phyloP scores from a whole-genome alignment of 371 early-diverging fungal species.

The Zychaea mexicana region DNA sequence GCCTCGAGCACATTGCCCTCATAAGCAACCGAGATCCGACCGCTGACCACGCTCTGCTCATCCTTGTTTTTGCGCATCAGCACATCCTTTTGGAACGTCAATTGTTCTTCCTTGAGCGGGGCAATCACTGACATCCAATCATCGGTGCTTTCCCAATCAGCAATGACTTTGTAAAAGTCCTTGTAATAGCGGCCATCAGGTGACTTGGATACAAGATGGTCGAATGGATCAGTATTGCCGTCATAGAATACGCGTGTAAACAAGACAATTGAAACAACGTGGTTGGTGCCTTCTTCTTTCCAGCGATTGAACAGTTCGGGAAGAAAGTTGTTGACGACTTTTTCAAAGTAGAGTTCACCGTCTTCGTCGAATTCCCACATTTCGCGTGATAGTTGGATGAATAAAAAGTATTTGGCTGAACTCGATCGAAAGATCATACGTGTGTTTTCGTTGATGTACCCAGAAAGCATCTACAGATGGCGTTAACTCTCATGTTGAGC shows the following conservation, averaged over 20 bases:
- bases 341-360: conserved; percentile 91
- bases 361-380: conserved; percentile 98
- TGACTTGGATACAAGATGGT: conserved; percentile 45
- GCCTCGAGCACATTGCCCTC: conserved; percentile 96
- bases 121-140: conserved; percentile 86
- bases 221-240: conserved; percentile 45
- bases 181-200: conserved; percentile 71
- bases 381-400: conserved; percentile 94
- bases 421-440: conserved; percentile 92
- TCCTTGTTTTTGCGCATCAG: conserved; percentile 57
- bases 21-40: conserved; percentile 73
- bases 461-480: conserved; percentile 46
- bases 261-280: conserved; percentile 93
- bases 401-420: conserved; percentile 90
- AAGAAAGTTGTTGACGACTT: conserved; percentile 86
- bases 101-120: conserved; percentile 80
- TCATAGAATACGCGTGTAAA: conserved; percentile 89
- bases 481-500: too few species aligned
- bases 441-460: conserved; percentile 79
- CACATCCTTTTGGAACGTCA: conserved; percentile 79
- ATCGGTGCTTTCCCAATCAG: conserved; percentile 88
- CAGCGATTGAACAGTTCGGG: conserved; percentile 89
- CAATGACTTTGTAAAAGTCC: conserved; percentile 94
- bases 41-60: conserved; percentile 57
- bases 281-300: conserved; percentile 86